Evolutionary conservation across 2,329 filamentous ascomycete species (phyloP).

Genomic region (Venturia carpophila): DNA sequence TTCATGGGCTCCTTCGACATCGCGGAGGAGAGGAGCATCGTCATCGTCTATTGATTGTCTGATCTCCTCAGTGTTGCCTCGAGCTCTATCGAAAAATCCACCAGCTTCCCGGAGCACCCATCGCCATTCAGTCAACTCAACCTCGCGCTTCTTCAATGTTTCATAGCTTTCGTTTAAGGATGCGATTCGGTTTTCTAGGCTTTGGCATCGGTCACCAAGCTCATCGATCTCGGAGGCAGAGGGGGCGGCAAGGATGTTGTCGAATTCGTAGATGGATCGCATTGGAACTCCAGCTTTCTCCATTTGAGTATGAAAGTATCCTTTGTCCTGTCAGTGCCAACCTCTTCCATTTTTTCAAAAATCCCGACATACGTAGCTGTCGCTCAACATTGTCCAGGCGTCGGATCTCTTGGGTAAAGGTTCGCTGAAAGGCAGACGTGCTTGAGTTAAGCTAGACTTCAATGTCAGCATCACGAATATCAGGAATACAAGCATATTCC

Average conservation of each 20-base stretch:
- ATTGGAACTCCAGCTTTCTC: slow-evolving; percentile 82
- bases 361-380: slow-evolving; percentile 71
- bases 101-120: slow-evolving; percentile 96
- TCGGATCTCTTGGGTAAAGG: slow-evolving; percentile 95
- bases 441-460: slow-evolving; percentile 73
- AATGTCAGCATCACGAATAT: slow-evolving; percentile 19
- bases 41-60: slow-evolving; percentile 77
- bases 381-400: slow-evolving; percentile 96
- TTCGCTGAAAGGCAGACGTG: slow-evolving; percentile 89
- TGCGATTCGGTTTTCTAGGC: slow-evolving; percentile 80
- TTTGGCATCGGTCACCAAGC: slow-evolving; percentile 83
- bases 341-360: not conserved
- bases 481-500: no score
- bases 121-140: slow-evolving; percentile 95
- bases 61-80: slow-evolving; percentile 95
- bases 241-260: slow-evolving; percentile 76
- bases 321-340: slow-evolving; percentile 38
- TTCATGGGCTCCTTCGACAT: slow-evolving; percentile 75
- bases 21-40: slow-evolving; percentile 81
- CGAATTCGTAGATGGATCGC: slow-evolving; percentile 84
- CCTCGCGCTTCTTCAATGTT: slow-evolving; percentile 93
- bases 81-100: slow-evolving; percentile 92
- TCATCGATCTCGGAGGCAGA: slow-evolving; percentile 95
- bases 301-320: slow-evolving; percentile 94
- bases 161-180: slow-evolving; percentile 98